phyloP scores from a whole-genome alignment of 139 green algal genomes.

The Marvania coccoides region DNA sequence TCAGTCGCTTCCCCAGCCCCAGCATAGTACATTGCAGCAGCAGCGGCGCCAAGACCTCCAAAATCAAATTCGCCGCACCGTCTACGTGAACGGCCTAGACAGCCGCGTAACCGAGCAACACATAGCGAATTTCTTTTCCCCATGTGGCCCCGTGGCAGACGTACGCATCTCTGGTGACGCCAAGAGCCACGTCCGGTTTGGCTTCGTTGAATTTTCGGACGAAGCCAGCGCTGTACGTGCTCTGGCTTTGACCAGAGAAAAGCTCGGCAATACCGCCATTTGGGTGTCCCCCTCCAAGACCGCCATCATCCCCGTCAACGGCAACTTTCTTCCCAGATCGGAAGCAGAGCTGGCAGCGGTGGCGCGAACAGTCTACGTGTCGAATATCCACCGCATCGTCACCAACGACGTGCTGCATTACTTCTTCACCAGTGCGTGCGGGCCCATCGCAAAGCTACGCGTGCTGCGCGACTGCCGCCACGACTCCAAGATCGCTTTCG shows the following conservation, averaged over 20 bases:
- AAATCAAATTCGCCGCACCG: constrained; percentile 70
- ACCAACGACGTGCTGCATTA: constrained; percentile 52
- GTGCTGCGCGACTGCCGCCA: constrained; percentile 85
- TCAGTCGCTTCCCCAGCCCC: too few species aligned
- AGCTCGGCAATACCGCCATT: constrained; percentile 65
- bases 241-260: constrained; percentile 43
- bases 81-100: constrained; percentile 76
- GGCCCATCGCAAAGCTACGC: constrained; percentile 70
- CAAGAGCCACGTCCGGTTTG: constrained; percentile 86
- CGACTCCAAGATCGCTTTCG: constrained; percentile 88
- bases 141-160: constrained; percentile 75
- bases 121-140: constrained; percentile 59
- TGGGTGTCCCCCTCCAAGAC: constrained; percentile 87
- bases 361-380: constrained; percentile 84
- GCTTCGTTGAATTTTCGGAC: constrained; percentile 88
- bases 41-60: background rate
- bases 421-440: constrained; percentile 90
- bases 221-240: constrained; percentile 49
- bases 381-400: constrained; percentile 89
- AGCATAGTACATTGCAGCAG: background rate
- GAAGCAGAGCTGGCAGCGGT: constrained; percentile 56
- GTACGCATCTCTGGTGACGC: constrained; percentile 91
- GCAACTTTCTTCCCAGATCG: constrained; percentile 52
- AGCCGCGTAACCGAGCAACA: constrained; percentile 66
- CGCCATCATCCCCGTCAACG: constrained; percentile 91